Evolutionary conservation across 306 rosid species (phyloP), one percentile per base, ranked within the genome.

Genomic region (Lupinus albus): DNA sequence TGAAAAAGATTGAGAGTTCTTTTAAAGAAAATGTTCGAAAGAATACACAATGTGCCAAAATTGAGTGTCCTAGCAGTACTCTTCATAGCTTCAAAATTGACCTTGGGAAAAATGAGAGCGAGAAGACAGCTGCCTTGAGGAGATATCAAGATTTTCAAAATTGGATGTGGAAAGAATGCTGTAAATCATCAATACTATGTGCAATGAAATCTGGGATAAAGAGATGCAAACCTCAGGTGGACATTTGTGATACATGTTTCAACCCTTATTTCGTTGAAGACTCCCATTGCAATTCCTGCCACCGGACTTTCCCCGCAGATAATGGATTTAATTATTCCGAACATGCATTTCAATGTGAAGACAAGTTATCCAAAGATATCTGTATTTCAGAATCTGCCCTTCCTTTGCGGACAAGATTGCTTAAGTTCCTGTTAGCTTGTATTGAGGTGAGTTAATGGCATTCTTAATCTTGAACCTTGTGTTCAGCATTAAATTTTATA

Each of bases 131-230:
- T 76, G 83, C 96, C 69, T 59, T 84, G 81, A 84, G 70, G 80
- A 86, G 91, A 74, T 94, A 85, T 81, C 89, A 84, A 70, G 97
- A 94, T 78, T 87, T 90, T 78, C 96, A 90, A 52, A 88, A 85
- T 84, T 90, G 99, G 99, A 69, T 82, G 79, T 88, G 89, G 94
- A 86, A 86, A 67, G 97, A 90, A 72, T 85, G 96, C 83, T 84
- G 79, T 18, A 82, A 81, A 81, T 59, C 89, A 44, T 80, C 91
- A 11, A 77, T 74, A 33, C 73, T 88, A 70, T 76, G 82, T 78
- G 92, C 99, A 71, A 79, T 62, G 74, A 88, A 90, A 73, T 82
- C 68, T 68, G 96, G 87, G 80, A 80, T 76, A 76, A 82, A 85
- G 89, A 86, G 98, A 72, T 80, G 91, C 79, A 61, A 73, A 57